Base-by-base conservation (phyloP, 495 filamentous ascomycete genomes). In the Amphirosellinia nigrospora region DNA sequence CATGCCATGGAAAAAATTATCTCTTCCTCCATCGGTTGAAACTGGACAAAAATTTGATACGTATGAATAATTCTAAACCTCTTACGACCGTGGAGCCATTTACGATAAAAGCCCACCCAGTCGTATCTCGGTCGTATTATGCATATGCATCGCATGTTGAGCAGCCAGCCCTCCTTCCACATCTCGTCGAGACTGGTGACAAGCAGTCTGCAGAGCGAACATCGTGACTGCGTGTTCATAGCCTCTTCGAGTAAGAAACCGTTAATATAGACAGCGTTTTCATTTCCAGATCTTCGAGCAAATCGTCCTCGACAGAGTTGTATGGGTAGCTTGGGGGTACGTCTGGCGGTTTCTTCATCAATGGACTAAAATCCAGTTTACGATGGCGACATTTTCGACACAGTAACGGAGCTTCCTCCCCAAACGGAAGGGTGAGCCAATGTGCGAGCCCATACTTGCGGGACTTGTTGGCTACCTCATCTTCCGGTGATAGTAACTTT, bases 121-220 rank as follows among this genome's bases (percentile, higher is more conserved):
- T 65, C 63, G 34, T 48, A 65, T 21, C 46, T 65, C 32, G 63
- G 46, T 53, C 63, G 45, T 53, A 65, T 52, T 52, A 53, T 65
- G 45, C 45, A 52, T 26, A 30, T 16, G 10, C 45, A 52, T 39
- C 45, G 63, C 63, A 65, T 65, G 1, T 53, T 38, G 45, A 46
- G 26, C 13, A 65, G 34, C 30, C 30, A 65, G 7, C 63, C 63
- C 19, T 65, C 63, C 6, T 53, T n/a, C 9, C 15, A 21, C 8
- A 28, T 36, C 3, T 23, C 1, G 21, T 53, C 32, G 34, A 53
- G n/a, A 28, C 30, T 19, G 13, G 8, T 2, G 4, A 16, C 1
- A 4, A 65, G 63, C 19, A 65, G 19, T 26, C 26, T 30, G 28
- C 63, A 65, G 9, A 65, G 32, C 4, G 45, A 53, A 41, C 63